Base-by-base conservation (phyloP, 805 yeast genomes). In the Barnettozyma sp. region DNA sequence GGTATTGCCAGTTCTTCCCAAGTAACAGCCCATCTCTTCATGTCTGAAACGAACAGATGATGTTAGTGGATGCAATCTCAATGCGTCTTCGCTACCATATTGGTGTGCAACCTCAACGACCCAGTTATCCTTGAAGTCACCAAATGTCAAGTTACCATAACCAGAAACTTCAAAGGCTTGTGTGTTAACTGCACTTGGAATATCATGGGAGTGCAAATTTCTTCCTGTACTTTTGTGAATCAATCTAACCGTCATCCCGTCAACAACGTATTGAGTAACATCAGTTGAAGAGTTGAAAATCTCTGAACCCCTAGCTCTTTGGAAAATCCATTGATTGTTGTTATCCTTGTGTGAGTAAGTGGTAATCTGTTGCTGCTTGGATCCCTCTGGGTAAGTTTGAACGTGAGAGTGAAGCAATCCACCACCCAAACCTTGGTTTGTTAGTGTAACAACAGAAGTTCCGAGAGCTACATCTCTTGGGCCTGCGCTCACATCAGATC, bases 281-380 rank as follows among this genome's bases (percentile, higher is more conserved):
- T 55, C 46, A 45, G 52, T 55, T 37, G 55, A 55, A 6, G 34
- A 10, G 15, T 37, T 33, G 11, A 30, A 31, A 15, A 33, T 26
- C 8, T 29, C 53, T 13, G 48, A 39, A 7, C 62, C 70, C 56
- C 82, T 68, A 20, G 67, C 70, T 51, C 79, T 70, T 48, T 81
- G 80, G 47, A 86, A 65, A 20, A 70, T 51, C 82, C 95, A 88
- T 36, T 82, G 75, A 57, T 90, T 92, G 61, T 92, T 90, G 35
- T 69, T 62, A 58, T 92, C 97, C 55, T 85, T 85, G 59, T 78
- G 86, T 14, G 88, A 84, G 58, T 92, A 92, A 6, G 92, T 84
- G 19, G 98, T 92, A 33, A 92, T 70, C 60, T 92, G 99, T 59
- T 88, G 97, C 62, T 92, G 97, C 43, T 73, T 71, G 2, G 96